Conservation (phyloP, 2,329 filamentous ascomycete genomes). For the Colletotrichum sojae region DNA sequence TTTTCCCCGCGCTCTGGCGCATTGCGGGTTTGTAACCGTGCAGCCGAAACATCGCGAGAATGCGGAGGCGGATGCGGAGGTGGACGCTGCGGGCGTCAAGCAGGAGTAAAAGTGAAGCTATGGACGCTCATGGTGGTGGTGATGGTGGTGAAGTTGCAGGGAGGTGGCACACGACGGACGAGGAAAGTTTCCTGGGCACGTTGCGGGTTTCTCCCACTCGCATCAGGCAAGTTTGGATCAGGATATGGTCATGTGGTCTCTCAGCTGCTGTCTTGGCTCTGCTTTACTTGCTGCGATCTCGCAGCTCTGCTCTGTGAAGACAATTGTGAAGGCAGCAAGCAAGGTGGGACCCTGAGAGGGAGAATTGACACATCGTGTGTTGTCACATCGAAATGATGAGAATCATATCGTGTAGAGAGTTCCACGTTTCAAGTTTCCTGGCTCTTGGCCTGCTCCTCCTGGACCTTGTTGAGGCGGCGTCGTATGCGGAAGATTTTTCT, state of each 20-base stretch:
- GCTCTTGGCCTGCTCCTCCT: conserved; percentile 11
- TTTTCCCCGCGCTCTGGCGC: conserved; percentile 32
- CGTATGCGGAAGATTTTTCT: conserved; percentile 25
- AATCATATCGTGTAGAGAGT: background rate
- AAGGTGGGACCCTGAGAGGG: conserved; percentile 24
- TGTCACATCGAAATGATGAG: conserved; percentile 11
- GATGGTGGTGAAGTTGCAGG: background rate
- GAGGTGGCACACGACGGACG: background rate
- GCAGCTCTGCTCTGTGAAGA: too few species aligned
- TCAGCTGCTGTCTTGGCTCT: too few species aligned
- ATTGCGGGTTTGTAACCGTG: conserved; percentile 31
- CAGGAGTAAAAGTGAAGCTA: conserved; percentile 14
- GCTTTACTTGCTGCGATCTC: too few species aligned
- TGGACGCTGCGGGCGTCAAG: conserved; percentile 19
- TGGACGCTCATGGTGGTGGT: background rate
- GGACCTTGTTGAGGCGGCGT: conserved; percentile 24
- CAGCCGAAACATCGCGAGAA: conserved; percentile 22
- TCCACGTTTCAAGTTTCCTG: conserved; percentile 30
- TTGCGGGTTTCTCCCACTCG: conserved; percentile 5
- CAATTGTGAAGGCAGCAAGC: background rate
- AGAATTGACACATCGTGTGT: conserved; percentile 27
- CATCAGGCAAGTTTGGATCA: background rate
- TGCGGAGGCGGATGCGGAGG: conserved; percentile 24
- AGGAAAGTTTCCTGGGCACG: conserved; percentile 24
- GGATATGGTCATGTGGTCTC: background rate